Evolutionary conservation across 805 yeast species (phyloP).

Genomic region (Saturnispora zaruensis): DNA sequence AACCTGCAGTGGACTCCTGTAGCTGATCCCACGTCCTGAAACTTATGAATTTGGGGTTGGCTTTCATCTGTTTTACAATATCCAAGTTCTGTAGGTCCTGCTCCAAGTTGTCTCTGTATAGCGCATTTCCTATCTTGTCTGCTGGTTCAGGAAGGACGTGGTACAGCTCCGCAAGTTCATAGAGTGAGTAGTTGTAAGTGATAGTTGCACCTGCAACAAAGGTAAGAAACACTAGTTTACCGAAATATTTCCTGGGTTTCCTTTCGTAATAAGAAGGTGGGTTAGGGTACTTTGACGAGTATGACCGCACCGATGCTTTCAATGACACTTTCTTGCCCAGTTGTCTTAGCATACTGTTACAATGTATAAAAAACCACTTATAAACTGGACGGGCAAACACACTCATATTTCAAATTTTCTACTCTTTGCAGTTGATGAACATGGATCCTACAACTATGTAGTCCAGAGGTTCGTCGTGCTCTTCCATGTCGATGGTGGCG

Average conservation of each 20-base stretch:
- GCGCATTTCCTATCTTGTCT: slow-evolving; percentile 16
- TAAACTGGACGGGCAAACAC: not conserved
- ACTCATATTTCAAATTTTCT: not conserved
- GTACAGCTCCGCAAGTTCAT: slow-evolving; percentile 20
- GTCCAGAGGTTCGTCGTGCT: slow-evolving; percentile 57
- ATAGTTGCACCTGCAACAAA: slow-evolving; percentile 23
- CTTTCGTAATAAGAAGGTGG: slow-evolving; percentile 15
- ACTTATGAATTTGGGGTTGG: slow-evolving; percentile 31
- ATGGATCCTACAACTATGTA: slow-evolving; percentile 38
- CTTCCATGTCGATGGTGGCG: slow-evolving; percentile 41
- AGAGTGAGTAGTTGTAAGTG: slow-evolving; percentile 23
- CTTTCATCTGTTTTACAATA: slow-evolving; percentile 39
- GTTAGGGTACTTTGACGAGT: slow-evolving; percentile 16
- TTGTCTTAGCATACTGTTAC: not conserved
- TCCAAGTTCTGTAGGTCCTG: slow-evolving; percentile 40
- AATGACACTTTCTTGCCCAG: not conserved
- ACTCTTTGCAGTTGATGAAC: slow-evolving; percentile 11
- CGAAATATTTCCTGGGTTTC: slow-evolving; percentile 8
- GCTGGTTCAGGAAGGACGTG: slow-evolving; percentile 18
- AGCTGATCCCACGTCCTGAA: slow-evolving; percentile 36
- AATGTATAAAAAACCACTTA: not conserved
- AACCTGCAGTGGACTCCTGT: slow-evolving; percentile 27
- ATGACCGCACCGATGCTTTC: not conserved
- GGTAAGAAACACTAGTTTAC: slow-evolving; percentile 8
- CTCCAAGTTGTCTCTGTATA: slow-evolving; percentile 32